phyloP scores from a whole-genome alignment of 768 basidiomycete species.

The Boletus reticuloceps region DNA sequence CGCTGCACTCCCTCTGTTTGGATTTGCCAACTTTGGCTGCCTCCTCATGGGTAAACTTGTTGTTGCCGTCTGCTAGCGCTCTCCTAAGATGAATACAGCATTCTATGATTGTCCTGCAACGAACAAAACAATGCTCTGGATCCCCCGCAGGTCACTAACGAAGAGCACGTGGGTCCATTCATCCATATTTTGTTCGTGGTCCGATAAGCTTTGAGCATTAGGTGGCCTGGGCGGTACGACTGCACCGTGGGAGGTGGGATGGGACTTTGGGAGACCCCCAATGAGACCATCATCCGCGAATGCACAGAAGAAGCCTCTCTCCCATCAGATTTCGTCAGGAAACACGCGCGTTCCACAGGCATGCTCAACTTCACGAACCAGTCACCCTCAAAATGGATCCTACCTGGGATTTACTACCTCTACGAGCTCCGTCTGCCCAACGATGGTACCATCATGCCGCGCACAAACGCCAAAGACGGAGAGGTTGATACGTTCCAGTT shows the following conservation, averaged over 20 bases:
- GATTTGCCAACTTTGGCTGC: conserved; percentile 43
- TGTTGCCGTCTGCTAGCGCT: background rate
- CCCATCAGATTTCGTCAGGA: conserved; percentile 34
- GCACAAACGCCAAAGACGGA: conserved; percentile 37
- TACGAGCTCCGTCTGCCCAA: conserved; percentile 42
- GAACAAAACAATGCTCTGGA: conserved; percentile 34
- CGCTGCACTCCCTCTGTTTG: conserved; percentile 44
- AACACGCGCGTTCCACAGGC: conserved; percentile 34
- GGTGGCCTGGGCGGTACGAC: conserved; percentile 37
- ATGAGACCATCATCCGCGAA: conserved; percentile 40
- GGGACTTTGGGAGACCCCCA: conserved; percentile 36
- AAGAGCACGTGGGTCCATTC: conserved; percentile 38
- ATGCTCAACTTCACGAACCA: conserved; percentile 41
- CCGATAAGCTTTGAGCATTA: conserved; percentile 1
- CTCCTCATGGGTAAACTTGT: conserved; percentile 36
- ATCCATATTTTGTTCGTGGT: background rate
- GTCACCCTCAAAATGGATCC: conserved; percentile 40
- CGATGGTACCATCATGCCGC: conserved; percentile 33
- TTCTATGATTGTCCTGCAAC: conserved; percentile 33
- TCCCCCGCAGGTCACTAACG: conserved; percentile 39
- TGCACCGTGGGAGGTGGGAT: conserved; percentile 46
- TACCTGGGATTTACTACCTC: conserved; percentile 46
- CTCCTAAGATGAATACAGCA: conserved; percentile 18
- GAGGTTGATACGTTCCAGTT: conserved; percentile 44
- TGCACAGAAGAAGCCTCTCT: conserved; percentile 44